Conservation (phyloP, 2,329 filamentous ascomycete species). For the Aspergillus glaucus region DNA sequence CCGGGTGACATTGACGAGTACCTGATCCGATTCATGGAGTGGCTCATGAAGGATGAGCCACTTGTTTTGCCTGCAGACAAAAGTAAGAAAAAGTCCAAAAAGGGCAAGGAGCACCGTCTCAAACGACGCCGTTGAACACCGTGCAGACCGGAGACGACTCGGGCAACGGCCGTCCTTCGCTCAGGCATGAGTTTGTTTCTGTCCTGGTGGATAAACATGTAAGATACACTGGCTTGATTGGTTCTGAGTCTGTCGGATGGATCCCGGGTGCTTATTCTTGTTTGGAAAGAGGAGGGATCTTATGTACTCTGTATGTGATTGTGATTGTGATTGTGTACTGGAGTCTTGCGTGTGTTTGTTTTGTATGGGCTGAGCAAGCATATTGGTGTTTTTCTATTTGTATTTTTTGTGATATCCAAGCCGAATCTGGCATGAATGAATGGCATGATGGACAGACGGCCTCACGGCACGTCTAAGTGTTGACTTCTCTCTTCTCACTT, state of each 20-base stretch:
- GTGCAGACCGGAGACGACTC: too few species aligned
- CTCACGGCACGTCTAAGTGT: background rate
- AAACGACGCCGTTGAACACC: conserved; percentile 27
- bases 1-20: conserved; percentile 66
- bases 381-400: background rate
- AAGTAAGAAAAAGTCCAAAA: conserved; percentile 43
- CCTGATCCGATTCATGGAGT: conserved; percentile 64
- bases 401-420: background rate
- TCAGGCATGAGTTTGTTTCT: conserved; percentile 1
- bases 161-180: too few species aligned
- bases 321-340: background rate
- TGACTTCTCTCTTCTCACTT: background rate
- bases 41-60: conserved; percentile 46
- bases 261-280: background rate
- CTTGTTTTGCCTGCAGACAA: conserved; percentile 44
- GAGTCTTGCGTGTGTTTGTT: background rate
- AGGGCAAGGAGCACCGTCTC: conserved; percentile 42
- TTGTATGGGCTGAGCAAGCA: background rate
- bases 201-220: too few species aligned
- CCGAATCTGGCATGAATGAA: background rate
- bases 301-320: background rate
- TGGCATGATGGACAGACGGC: background rate
- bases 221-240: background rate
- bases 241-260: background rate
- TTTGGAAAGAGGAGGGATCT: too few species aligned